A percentile compares a stretch with the other conserved stretches of the same genome.
Conservation (phyloP, 805 yeast genomes). For the Yamadazyma paraphyllophila region DNA sequence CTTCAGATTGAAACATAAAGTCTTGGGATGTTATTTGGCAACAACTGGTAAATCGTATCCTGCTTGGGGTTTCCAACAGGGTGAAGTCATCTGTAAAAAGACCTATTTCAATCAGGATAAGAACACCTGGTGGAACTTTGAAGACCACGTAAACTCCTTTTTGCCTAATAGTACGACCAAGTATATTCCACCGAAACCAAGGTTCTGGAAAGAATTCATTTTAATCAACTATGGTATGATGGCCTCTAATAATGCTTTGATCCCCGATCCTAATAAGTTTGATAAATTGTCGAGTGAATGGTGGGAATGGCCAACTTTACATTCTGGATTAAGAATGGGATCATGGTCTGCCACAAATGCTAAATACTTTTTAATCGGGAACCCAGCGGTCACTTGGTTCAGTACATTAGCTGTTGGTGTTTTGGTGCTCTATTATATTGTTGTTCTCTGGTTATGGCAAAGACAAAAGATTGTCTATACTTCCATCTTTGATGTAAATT, state of each 20-base stretch:
- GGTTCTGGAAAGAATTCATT: constrained; percentile 70
- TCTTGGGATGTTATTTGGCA: constrained; percentile 72
- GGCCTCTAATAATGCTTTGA: constrained; percentile 79
- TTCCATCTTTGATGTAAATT: constrained; percentile 22
- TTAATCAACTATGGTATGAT: constrained; percentile 82
- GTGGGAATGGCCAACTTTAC: constrained; percentile 89
- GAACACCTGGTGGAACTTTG: constrained; percentile 80
- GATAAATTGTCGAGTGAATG: constrained; percentile 71
- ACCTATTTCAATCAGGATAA: constrained; percentile 54
- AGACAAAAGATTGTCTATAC: constrained; percentile 25
- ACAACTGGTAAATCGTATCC: constrained; percentile 69
- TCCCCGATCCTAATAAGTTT: constrained; percentile 73
- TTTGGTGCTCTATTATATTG: constrained; percentile 20
- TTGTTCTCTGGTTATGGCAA: constrained; percentile 26
- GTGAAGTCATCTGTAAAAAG: constrained; percentile 70
- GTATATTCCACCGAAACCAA: constrained; percentile 41
- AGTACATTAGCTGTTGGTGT: constrained; percentile 26
- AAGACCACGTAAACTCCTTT: constrained; percentile 57
- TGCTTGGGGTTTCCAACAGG: constrained; percentile 82
- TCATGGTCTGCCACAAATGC: constrained; percentile 60
- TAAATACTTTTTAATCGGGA: constrained; percentile 69
- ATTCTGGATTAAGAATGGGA: constrained; percentile 73
- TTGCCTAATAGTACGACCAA: constrained; percentile 30
- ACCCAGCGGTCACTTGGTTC: constrained; percentile 74
- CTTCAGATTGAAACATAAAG: constrained; percentile 63